Evolutionary conservation across 2,329 filamentous ascomycete species (phyloP).

Genomic region (Cladophialophora yegresii): DNA sequence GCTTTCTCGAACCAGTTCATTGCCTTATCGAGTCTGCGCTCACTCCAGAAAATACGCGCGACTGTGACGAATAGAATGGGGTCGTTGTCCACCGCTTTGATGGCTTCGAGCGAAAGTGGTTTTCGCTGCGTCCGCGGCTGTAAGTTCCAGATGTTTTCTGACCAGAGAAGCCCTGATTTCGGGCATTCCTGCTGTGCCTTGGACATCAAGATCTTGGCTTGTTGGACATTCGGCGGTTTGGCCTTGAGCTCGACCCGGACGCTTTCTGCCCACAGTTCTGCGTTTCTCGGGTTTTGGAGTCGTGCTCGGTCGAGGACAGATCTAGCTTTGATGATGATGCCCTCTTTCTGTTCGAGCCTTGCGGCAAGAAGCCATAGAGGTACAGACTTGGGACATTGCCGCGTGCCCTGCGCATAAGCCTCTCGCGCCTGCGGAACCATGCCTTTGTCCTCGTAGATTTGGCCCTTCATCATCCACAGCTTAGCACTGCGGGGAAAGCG

Average conservation of each 20-base stretch:
- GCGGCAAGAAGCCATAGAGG: constrained; percentile 88
- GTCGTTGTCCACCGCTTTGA: constrained; percentile 95
- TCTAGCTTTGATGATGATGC: constrained; percentile 84
- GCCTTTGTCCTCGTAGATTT: constrained; percentile 85
- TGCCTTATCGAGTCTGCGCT: constrained; percentile 88
- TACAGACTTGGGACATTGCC: constrained; percentile 80
- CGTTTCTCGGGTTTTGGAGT: constrained; percentile 79
- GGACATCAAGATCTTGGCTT: constrained; percentile 91
- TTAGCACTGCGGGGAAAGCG: constrained; percentile 84
- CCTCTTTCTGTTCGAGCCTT: constrained; percentile 80
- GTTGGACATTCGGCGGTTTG: constrained; percentile 66
- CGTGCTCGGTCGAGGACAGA: constrained; percentile 90
- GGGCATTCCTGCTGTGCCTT: constrained; percentile 89
- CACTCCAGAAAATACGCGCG: constrained; percentile 93
- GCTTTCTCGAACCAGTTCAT: constrained; percentile 98
- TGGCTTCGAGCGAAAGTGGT: constrained; percentile 85
- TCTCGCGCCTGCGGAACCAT: constrained; percentile 84
- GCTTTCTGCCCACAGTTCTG: constrained; percentile 89
- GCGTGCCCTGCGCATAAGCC: constrained; percentile 83
- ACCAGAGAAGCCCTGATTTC: constrained; percentile 83
- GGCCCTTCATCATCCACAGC: constrained; percentile 98
- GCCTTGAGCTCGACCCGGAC: constrained; percentile 88
- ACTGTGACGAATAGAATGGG: constrained; percentile 86
- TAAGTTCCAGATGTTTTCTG: constrained; percentile 92
- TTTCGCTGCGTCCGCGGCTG: constrained; percentile 91